Conservation (phyloP, 2,329 filamentous ascomycete genomes). For the Ophiostoma ips region DNA sequence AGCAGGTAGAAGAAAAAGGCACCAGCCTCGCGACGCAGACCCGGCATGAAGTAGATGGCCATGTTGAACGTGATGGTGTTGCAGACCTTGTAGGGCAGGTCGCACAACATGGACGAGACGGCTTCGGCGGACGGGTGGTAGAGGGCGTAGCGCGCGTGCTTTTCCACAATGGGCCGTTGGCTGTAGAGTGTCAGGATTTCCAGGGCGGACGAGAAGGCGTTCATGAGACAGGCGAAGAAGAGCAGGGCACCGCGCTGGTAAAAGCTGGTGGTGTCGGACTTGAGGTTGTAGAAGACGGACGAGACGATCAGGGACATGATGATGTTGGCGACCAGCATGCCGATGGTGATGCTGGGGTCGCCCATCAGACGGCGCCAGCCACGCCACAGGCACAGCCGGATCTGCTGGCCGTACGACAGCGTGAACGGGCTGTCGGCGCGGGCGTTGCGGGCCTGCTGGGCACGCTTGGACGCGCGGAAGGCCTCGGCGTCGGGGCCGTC, state of each 20-base stretch:
- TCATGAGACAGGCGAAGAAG: conserved; percentile 80
- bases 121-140: conserved; percentile 86
- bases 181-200: conserved; percentile 79
- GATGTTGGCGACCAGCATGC: conserved; percentile 56
- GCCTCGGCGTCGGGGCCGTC: conserved; percentile 40
- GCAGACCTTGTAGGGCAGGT: conserved; percentile 70
- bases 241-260: conserved; percentile 66
- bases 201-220: conserved; percentile 67
- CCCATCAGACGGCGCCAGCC: conserved; percentile 64
- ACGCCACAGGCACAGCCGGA: conserved; percentile 66
- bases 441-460: conserved; percentile 41
- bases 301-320: conserved; percentile 64
- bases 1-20: conserved; percentile 79
- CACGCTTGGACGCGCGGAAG: conserved; percentile 40
- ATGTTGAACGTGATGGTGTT: conserved; percentile 68
- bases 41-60: conserved; percentile 75
- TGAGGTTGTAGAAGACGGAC: conserved; percentile 68
- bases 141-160: conserved; percentile 72
- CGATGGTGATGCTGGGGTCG: conserved; percentile 62
- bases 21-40: conserved; percentile 58
- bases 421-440: conserved; percentile 69
- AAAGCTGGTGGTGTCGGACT: conserved; percentile 53
- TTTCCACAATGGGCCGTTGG: conserved; percentile 84
- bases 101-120: conserved; percentile 72
- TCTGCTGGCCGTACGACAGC: conserved; percentile 60